These are phyloP conservation scores for Crithidia mellificae DNA, from an alignment of 208 protist genomes.

Conservation along the genomic window DNA sequence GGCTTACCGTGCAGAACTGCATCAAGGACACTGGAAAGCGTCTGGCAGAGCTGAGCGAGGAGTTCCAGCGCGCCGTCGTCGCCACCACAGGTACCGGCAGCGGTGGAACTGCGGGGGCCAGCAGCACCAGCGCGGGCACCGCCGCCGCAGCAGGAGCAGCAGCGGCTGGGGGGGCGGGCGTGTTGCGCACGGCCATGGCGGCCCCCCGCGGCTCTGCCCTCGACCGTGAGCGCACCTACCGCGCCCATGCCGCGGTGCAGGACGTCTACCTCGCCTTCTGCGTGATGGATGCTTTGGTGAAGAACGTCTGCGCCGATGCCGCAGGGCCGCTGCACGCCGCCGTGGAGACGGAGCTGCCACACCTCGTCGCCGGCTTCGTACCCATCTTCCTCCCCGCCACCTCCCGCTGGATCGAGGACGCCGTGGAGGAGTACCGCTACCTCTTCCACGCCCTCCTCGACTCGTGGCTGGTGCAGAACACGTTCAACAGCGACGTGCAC, in stretches of 20 bases:
- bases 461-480: slow-evolving; percentile 49
- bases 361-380: slow-evolving; percentile 56
- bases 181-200: slow-evolving; percentile 13
- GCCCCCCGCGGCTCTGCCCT: slow-evolving; percentile 24
- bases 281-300: slow-evolving; percentile 65
- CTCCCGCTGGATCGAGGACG: slow-evolving; percentile 38
- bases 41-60: slow-evolving; percentile 37
- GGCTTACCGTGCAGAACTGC: slow-evolving; percentile 64
- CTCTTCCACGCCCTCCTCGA: slow-evolving; percentile 65
- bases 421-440: slow-evolving; percentile 54
- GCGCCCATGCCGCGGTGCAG: slow-evolving; percentile 60
- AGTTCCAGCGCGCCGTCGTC: slow-evolving; percentile 23
- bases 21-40: slow-evolving; percentile 56
- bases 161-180: not conserved
- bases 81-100: no score
- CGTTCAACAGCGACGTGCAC: slow-evolving; percentile 42
- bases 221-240: slow-evolving; percentile 53
- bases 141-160: no score
- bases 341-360: slow-evolving; percentile 54
- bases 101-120: no score
- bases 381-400: slow-evolving; percentile 42
- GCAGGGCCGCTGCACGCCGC: slow-evolving; percentile 19
- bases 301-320: slow-evolving; percentile 32
- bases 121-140: no score
- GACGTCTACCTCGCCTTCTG: slow-evolving; percentile 78